Conservation (phyloP, 176 grass and related monocot species). For the Otatea glauca region DNA sequence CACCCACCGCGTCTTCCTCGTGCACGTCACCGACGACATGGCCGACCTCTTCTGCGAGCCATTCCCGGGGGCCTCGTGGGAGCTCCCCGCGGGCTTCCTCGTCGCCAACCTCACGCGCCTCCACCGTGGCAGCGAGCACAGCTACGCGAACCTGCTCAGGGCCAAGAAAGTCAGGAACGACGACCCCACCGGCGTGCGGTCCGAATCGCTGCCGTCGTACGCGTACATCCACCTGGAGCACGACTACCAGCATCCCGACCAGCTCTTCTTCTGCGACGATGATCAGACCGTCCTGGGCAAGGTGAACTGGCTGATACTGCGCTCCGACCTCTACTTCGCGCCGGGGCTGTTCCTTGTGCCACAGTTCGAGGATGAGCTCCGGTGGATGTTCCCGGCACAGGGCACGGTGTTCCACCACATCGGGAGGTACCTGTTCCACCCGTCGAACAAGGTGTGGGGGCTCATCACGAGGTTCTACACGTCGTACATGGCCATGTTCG, state of each 20-base stretch:
- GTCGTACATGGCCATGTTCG: constrained; percentile 54
- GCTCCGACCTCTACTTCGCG: constrained; percentile 73
- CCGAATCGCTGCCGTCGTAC: constrained; percentile 52
- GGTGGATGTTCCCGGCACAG: constrained; percentile 72
- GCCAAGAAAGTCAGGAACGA: constrained; percentile 35
- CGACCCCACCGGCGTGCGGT: constrained; percentile 5
- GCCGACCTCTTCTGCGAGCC: constrained; percentile 67
- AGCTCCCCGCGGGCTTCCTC: constrained; percentile 50
- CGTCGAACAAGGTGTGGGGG: constrained; percentile 67
- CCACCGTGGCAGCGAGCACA: constrained; percentile 47
- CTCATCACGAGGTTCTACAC: constrained; percentile 58
- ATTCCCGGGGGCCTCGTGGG: constrained; percentile 63
- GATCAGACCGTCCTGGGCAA: constrained; percentile 56
- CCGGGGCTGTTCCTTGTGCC: constrained; percentile 71
- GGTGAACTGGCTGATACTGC: constrained; percentile 72
- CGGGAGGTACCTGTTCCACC: constrained; percentile 78
- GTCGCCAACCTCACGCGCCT: constrained; percentile 44
- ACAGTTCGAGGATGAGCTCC: constrained; percentile 67
- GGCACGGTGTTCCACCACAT: constrained; percentile 76
- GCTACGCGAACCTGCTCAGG: constrained; percentile 50
- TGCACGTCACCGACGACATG: constrained; percentile 56
- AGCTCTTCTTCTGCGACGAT: constrained; percentile 72
- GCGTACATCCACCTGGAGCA: constrained; percentile 61
- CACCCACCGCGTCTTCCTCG: constrained; percentile 63
- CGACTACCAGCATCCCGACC: constrained; percentile 56